Percentiles rank a stretch among this genome's conserved stretches.
These are phyloP conservation scores for Fusarium annulatum DNA, from an alignment of 2,329 filamentous ascomycete genomes.

Conservation along the genomic window DNA sequence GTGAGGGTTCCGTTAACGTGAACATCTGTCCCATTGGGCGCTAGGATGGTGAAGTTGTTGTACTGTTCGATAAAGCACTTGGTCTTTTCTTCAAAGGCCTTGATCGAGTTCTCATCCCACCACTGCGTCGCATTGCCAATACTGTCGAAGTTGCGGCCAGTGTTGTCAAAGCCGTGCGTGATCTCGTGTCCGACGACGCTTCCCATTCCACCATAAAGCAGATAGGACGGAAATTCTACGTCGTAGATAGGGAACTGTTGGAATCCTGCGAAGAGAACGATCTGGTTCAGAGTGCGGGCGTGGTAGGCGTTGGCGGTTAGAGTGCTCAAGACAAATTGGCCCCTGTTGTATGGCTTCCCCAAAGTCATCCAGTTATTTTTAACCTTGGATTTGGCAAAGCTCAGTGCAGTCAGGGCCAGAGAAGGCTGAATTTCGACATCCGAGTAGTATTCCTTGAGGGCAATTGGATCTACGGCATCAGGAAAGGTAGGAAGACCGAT, in stretches of 20 bases:
- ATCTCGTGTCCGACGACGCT: constrained; percentile 76
- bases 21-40: constrained; percentile 64
- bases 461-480: constrained; percentile 67
- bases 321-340: constrained; percentile 70
- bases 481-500: constrained; percentile 75
- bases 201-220: constrained; percentile 77
- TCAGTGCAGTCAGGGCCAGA: constrained; percentile 69
- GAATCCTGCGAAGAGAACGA: constrained; percentile 70
- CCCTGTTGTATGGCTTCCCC: constrained; percentile 68
- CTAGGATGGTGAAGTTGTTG: constrained; percentile 67
- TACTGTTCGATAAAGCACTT: constrained; percentile 78
- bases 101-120: constrained; percentile 71
- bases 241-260: constrained; percentile 77
- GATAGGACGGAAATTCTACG: constrained; percentile 69
- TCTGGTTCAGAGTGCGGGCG: constrained; percentile 71
- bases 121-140: constrained; percentile 73
- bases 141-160: constrained; percentile 72
- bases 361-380: constrained; percentile 66
- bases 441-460: constrained; percentile 67
- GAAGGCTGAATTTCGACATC: constrained; percentile 60
- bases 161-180: constrained; percentile 76
- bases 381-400: constrained; percentile 60
- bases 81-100: constrained; percentile 67
- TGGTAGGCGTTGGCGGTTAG: constrained; percentile 76
- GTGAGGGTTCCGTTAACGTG: constrained; percentile 73